Conservation (phyloP, 257 asterid genomes). For the Verbena officinalis region DNA sequence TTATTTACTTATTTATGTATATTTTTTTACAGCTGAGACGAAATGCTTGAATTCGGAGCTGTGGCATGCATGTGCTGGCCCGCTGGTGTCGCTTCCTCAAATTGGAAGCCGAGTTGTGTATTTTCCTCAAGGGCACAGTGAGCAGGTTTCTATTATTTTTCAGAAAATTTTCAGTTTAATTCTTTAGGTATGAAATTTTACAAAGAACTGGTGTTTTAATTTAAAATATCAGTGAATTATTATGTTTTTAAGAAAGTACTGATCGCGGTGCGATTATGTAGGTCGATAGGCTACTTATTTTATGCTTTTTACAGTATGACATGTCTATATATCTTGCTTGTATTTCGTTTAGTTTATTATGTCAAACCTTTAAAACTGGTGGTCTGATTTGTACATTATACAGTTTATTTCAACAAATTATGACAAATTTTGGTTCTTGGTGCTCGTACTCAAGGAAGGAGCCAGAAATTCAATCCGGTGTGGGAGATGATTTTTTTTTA, state of each 20-base stretch:
- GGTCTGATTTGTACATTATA: not conserved
- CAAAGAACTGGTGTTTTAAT: not conserved
- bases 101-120: conserved; percentile 78
- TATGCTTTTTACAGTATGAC: not conserved
- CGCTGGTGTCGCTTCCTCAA: conserved; percentile 74
- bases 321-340: not conserved
- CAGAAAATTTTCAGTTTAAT: conserved; percentile 8
- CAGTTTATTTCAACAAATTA: not conserved
- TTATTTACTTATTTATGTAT: not conserved
- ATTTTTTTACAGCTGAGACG: conserved; percentile 53
- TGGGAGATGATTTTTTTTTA: no score
- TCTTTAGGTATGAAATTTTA: conserved; percentile 4
- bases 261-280: not conserved
- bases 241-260: not conserved
- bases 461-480: no score
- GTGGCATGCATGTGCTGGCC: conserved; percentile 93
- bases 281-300: conserved; percentile 19
- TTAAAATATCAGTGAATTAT: conserved; percentile 12
- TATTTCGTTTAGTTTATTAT: conserved; percentile 13
- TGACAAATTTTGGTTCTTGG: not conserved
- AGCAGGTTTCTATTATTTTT: conserved; percentile 56
- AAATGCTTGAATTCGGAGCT: conserved; percentile 88
- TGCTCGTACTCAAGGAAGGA: not conserved
- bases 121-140: conserved; percentile 90
- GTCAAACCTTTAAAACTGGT: not conserved